These are phyloP conservation scores for Penicillium digitatum DNA, from an alignment of 2,329 filamentous ascomycete genomes.

Conservation along the genomic window DNA sequence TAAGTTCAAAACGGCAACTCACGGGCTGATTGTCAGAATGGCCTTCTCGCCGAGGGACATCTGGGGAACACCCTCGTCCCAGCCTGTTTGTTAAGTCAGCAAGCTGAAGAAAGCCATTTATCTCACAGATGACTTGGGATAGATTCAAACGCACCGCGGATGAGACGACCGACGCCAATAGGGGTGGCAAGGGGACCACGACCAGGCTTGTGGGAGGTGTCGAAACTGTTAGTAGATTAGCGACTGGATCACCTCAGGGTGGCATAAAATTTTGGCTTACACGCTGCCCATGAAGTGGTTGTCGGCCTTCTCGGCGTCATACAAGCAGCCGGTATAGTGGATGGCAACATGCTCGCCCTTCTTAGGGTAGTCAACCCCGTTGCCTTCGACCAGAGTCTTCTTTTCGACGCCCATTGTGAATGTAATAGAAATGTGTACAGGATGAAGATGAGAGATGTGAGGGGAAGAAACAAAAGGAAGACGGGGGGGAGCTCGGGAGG, in stretches of 20 bases:
- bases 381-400: slow-evolving; percentile 59
- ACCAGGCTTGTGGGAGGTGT: slow-evolving; percentile 65
- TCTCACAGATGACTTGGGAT: background rate
- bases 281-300: slow-evolving; percentile 63
- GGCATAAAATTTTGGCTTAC: slow-evolving; percentile 50
- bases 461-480: background rate
- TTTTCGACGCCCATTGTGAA: slow-evolving; percentile 69
- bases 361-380: slow-evolving; percentile 56
- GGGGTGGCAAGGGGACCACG: slow-evolving; percentile 69
- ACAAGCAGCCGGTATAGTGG: slow-evolving; percentile 86
- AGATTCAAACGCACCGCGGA: slow-evolving; percentile 62
- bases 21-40: slow-evolving; percentile 75
- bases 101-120: background rate
- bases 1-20: slow-evolving; percentile 32
- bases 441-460: background rate
- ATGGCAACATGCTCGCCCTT: slow-evolving; percentile 73
- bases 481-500: background rate
- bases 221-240: slow-evolving; percentile 61
- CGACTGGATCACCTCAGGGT: background rate
- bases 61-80: slow-evolving; percentile 76
- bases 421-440: background rate
- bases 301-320: slow-evolving; percentile 57
- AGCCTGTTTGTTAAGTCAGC: slow-evolving; percentile 47
- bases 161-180: slow-evolving; percentile 82
- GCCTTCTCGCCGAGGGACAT: slow-evolving; percentile 93